These are phyloP conservation scores for Saccharomycopsis sp. DNA, from an alignment of 805 yeast species.

Conservation along the genomic window DNA sequence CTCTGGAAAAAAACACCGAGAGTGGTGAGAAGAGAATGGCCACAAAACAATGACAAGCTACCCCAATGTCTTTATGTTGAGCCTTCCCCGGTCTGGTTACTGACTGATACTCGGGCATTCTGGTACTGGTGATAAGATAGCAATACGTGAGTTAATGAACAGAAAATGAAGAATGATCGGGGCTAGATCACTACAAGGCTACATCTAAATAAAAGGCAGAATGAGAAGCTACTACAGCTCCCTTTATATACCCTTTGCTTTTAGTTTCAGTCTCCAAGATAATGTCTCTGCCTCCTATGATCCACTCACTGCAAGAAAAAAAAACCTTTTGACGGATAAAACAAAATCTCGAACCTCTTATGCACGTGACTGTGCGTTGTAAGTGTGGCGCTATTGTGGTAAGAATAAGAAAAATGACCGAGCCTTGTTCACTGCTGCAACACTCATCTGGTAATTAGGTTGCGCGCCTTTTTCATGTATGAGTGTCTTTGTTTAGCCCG, in stretches of 20 bases:
- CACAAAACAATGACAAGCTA: not conserved
- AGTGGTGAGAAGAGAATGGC: not conserved
- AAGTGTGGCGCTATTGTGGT: not conserved
- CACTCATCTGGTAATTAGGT: not conserved
- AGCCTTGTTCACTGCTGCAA: not conserved
- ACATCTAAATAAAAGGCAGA: not conserved
- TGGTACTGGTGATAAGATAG: not conserved
- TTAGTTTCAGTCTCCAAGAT: not conserved
- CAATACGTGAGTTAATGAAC: not conserved
- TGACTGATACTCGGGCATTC: not conserved
- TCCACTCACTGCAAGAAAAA: not conserved
- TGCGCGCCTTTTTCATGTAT: too few species aligned
- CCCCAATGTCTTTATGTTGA: not conserved
- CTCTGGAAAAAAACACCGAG: not conserved
- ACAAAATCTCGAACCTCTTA: not conserved
- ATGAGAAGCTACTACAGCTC: not conserved
- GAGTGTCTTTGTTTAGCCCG: not conserved
- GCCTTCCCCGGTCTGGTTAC: not conserved
- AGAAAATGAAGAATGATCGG: too few species aligned
- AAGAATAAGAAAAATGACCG: not conserved
- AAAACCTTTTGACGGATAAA: not conserved
- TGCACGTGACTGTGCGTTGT: not conserved
- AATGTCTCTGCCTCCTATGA: not conserved
- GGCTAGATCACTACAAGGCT: not conserved
- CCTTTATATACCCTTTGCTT: not conserved